A percentile compares a stretch with the other conserved stretches of the same genome.
phyloP scores from a whole-genome alignment of 2,329 filamentous ascomycete genomes.

The Tricladium varicosporioides region DNA sequence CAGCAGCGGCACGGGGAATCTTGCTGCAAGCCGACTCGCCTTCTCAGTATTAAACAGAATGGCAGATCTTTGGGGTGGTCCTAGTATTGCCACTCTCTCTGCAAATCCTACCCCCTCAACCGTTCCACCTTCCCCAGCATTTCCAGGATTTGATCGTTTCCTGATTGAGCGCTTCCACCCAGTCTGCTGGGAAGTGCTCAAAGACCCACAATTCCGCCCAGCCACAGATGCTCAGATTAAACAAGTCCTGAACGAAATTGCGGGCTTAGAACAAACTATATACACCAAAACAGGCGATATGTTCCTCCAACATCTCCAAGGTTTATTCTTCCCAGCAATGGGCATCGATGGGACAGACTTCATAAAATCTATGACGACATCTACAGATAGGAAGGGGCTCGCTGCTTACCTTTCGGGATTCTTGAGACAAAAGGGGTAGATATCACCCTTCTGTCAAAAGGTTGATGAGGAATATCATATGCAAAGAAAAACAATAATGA shows the following conservation, averaged over 20 bases:
- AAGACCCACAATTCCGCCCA: conserved; percentile 74
- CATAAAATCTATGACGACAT: conserved; percentile 56
- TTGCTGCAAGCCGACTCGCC: conserved; percentile 65
- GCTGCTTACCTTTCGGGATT: conserved; percentile 62
- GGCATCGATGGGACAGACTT: conserved; percentile 63
- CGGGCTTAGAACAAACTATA: conserved; percentile 81
- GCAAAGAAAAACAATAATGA: background rate
- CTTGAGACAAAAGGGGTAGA: conserved; percentile 40
- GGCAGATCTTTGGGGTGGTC: conserved; percentile 86
- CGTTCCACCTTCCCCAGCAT: conserved; percentile 51
- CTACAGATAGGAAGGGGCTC: conserved; percentile 59
- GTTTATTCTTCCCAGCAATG: conserved; percentile 61
- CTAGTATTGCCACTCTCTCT: conserved; percentile 63
- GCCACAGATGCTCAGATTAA: conserved; percentile 81
- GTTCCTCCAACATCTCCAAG: conserved; percentile 70
- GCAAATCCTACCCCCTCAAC: conserved; percentile 49
- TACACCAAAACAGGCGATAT: conserved; percentile 84
- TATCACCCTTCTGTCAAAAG: background rate
- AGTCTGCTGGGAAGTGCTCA: conserved; percentile 85
- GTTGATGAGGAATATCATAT: no score
- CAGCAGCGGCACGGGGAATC: conserved; percentile 54
- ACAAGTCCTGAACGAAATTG: conserved; percentile 85
- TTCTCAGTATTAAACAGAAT: conserved; percentile 82
- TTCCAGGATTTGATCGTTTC: conserved; percentile 90
- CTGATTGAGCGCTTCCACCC: conserved; percentile 87